Evolutionary conservation across 2,329 filamentous ascomycete species (phyloP).

Genomic region (Teratosphaeria zuluensis): DNA sequence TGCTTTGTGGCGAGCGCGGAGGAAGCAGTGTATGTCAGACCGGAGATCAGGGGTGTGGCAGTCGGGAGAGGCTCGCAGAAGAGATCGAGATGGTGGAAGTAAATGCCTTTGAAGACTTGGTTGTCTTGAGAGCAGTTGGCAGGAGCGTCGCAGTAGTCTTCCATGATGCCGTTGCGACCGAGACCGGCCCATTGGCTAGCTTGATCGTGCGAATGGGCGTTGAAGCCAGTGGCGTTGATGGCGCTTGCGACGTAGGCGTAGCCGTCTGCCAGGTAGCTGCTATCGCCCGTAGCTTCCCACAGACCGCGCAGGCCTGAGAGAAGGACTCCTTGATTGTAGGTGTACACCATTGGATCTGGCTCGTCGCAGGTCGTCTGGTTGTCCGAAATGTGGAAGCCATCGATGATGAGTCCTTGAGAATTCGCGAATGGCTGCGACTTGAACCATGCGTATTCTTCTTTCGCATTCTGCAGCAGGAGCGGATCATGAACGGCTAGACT

Average conservation of each 20-base stretch:
- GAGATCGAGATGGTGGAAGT: slow-evolving; percentile 76
- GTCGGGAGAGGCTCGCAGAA: slow-evolving; percentile 63
- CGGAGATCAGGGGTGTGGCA: slow-evolving; percentile 32
- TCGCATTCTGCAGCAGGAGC: slow-evolving; percentile 60
- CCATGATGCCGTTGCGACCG: slow-evolving; percentile 68
- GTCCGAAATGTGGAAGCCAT: slow-evolving; percentile 77
- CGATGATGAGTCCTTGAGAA: slow-evolving; percentile 61
- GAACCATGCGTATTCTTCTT: slow-evolving; percentile 75
- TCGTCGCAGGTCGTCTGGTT: slow-evolving; percentile 52
- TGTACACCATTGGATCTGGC: slow-evolving; percentile 83
- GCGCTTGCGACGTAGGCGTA: slow-evolving; percentile 65
- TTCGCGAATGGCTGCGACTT: slow-evolving; percentile 73
- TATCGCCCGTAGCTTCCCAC: slow-evolving; percentile 66
- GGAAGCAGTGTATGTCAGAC: slow-evolving; percentile 34
- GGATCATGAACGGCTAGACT: slow-evolving; percentile 18
- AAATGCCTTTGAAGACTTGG: slow-evolving; percentile 92
- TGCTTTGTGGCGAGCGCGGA: slow-evolving; percentile 38
- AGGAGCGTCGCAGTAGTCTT: slow-evolving; percentile 70
- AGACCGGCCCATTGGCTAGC: slow-evolving; percentile 57
- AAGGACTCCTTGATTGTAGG: slow-evolving; percentile 90
- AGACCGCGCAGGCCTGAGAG: slow-evolving; percentile 74
- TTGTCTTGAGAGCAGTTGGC: slow-evolving; percentile 72
- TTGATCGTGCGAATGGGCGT: slow-evolving; percentile 5
- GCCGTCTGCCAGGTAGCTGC: slow-evolving; percentile 65
- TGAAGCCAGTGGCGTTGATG: slow-evolving; percentile 71